Percentiles rank a stretch among this genome's conserved stretches.
Evolutionary conservation across 805 yeast species (phyloP).

Genomic region (Metschnikowia gruessii): DNA sequence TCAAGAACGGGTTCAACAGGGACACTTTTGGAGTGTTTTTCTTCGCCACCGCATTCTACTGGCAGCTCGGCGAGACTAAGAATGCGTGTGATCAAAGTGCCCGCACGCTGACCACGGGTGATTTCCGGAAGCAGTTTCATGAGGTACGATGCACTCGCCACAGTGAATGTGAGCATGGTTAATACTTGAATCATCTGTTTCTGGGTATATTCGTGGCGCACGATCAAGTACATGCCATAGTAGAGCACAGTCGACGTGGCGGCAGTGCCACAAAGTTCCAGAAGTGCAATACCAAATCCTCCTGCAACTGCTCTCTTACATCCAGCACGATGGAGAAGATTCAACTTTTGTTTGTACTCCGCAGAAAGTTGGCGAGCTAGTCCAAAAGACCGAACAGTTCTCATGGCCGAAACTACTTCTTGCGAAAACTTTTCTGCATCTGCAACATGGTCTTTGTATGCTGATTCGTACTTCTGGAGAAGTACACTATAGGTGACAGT

Average conservation of each 20-base stretch:
- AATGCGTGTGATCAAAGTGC: conserved; percentile 45
- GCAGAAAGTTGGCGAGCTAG: conserved; percentile 47
- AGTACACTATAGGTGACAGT: conserved; percentile 52
- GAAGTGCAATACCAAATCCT: conserved; percentile 65
- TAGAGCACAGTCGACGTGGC: conserved; percentile 74
- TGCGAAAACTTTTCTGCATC: conserved; percentile 48
- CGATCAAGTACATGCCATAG: conserved; percentile 75
- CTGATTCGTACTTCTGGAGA: conserved; percentile 54
- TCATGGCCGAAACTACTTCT: conserved; percentile 57
- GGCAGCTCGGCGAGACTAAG: conserved; percentile 31
- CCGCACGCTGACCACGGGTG: conserved; percentile 75
- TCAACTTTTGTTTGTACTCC: conserved; percentile 33
- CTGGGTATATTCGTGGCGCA: conserved; percentile 51
- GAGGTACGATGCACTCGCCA: conserved; percentile 58
- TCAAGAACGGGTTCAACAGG: conserved; percentile 33
- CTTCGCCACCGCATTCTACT: conserved; percentile 27
- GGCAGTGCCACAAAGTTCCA: conserved; percentile 50
- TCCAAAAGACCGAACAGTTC: conserved; percentile 59
- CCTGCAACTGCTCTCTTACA: conserved; percentile 52
- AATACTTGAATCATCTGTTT: conserved; percentile 65
- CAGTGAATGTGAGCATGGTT: conserved; percentile 69
- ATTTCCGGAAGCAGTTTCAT: conserved; percentile 73
- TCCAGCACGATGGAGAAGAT: conserved; percentile 39
- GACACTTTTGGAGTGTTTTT: neutral
- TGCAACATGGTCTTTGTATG: conserved; percentile 56